Base-by-base conservation (phyloP, 345 rosid species). In the Eutrema heterophyllum region DNA sequence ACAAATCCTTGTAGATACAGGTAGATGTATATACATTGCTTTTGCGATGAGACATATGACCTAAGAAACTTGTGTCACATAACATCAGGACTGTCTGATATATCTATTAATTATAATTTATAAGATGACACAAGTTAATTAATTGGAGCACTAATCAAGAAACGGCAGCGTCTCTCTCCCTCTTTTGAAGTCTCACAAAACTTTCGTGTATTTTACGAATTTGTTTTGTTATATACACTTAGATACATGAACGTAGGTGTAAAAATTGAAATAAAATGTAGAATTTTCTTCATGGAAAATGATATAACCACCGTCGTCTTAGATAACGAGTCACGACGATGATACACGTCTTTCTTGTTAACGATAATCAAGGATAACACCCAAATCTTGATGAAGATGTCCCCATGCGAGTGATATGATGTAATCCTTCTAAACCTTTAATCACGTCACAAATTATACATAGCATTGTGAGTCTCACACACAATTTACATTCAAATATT, bases 301-400 rank as follows among this genome's bases (percentile, higher is more conserved):
- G 57, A 60, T 15, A 64, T 78, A 67, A 50, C 46, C 27, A 16
- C 58, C 70, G 29, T 68, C 70, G 29, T 68, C 43, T 68, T 59
- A 68, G 26, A 11, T 36, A 56, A 65, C 71, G 38, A 63, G 48
- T 33, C 71, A 45, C 67, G 71, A 74, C 36, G 67, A 32, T 67
- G 15, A 26, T 51, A 60, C 69, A 68, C 74, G 74, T 68, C 79
- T 68, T 75, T 75, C 64, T 68, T 75, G 62, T 52, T 75, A 61
- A 68, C 7, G 46, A 68, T 70, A 75, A 75, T 75, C 74, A 75
- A 60, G 56, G 49, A 68, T 75, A 68, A 75, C 46, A 59, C 73
- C 68, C 29, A 75, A 41, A 67, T 51, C 15, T 67, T 68, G 57
- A 52, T 43, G 63, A 75, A 75, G 40, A 27, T 50, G 26, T 68